These are phyloP conservation scores for Aureobasidium subglaciale DNA, from an alignment of 2,329 filamentous ascomycete genomes.

Conservation along the genomic window DNA sequence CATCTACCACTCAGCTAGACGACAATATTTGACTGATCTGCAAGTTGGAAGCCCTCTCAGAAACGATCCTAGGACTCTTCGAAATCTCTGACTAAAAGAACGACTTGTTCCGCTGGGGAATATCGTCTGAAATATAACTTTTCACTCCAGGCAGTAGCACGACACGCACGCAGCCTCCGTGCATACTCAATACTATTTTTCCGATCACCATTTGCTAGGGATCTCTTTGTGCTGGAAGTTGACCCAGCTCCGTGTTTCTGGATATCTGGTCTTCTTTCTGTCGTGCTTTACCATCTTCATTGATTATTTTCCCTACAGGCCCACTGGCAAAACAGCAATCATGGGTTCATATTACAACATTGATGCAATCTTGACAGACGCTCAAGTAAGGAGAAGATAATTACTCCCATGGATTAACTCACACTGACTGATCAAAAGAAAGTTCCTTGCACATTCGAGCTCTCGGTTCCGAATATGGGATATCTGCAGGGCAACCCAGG, in stretches of 20 bases:
- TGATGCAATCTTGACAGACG: conserved; percentile 76
- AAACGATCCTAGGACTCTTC: neutral
- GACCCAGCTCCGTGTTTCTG: neutral
- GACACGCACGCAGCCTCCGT: conserved; percentile 12
- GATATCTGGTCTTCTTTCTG: neutral
- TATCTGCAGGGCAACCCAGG: conserved; percentile 80
- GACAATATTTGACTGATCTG: neutral
- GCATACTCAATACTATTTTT: neutral
- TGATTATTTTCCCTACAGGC: neutral
- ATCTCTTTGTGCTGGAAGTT: neutral
- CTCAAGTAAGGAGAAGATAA: conserved; percentile 50
- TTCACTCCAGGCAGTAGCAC: conserved; percentile 12
- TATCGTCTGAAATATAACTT: neutral
- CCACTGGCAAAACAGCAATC: neutral
- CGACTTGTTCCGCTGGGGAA: neutral
- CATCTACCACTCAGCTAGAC: neutral
- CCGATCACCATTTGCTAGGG: neutral
- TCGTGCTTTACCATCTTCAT: neutral
- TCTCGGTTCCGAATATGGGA: conserved; percentile 79
- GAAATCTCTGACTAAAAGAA: neutral
- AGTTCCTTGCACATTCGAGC: conserved; percentile 90
- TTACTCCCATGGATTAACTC: too few species aligned
- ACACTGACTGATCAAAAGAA: conserved; percentile 53
- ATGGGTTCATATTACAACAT: conserved; percentile 72
- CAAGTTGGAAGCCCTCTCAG: neutral